Conservation (phyloP, 1,284 basidiomycete genomes). For the Papiliotrema nemorosa region DNA sequence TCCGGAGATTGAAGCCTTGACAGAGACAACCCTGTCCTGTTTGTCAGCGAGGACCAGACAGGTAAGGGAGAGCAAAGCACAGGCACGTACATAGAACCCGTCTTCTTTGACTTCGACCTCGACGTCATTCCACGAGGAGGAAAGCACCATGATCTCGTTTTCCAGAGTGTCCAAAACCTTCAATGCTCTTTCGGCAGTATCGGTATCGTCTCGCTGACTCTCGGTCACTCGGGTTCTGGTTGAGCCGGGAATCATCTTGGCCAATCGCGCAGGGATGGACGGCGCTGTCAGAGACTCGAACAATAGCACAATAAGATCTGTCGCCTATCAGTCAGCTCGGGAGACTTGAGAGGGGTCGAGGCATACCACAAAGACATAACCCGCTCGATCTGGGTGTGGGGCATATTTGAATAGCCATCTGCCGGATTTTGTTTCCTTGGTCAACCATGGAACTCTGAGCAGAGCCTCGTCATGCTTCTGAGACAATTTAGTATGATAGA, state of each 20-base stretch:
- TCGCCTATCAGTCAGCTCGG: constrained; percentile 8
- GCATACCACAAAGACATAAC: constrained; percentile 33
- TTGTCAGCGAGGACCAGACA: background rate
- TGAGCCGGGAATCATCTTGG: constrained; percentile 2
- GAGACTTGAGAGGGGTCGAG: background rate
- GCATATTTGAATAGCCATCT: constrained; percentile 34
- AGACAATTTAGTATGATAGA: background rate
- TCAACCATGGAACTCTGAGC: constrained; percentile 24
- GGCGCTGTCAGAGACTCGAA: constrained; percentile 27
- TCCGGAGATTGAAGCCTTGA: background rate
- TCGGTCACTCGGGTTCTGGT: background rate
- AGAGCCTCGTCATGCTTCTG: constrained; percentile 29
- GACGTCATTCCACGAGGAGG: constrained; percentile 11
- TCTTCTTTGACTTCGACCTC: constrained; percentile 21
- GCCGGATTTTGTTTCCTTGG: constrained; percentile 13
- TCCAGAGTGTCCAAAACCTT: constrained; percentile 13
- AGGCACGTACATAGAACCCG: constrained; percentile 26
- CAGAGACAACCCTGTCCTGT: constrained; percentile 3
- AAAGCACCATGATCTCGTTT: constrained; percentile 10
- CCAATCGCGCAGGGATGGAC: constrained; percentile 20
- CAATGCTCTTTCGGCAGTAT: constrained; percentile 15
- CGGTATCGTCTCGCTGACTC: constrained; percentile 6
- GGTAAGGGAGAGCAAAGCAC: background rate
- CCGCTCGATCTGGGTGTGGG: constrained; percentile 24
- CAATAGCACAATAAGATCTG: constrained; percentile 25